These are phyloP conservation scores for Solanum raphanifolium DNA, from an alignment of 257 asterid species.

Conservation along the genomic window DNA sequence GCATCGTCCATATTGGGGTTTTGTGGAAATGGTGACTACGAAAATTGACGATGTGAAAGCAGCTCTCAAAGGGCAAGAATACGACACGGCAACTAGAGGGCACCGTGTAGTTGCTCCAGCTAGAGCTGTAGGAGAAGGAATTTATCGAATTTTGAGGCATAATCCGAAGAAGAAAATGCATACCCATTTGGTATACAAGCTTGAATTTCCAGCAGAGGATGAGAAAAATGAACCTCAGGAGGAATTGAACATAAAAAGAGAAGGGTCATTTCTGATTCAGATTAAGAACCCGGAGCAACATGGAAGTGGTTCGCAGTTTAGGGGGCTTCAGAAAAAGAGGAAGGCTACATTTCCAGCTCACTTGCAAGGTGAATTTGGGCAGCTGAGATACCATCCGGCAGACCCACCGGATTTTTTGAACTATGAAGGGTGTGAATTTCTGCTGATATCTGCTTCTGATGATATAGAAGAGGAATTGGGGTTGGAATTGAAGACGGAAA, in stretches of 20 bases:
- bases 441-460: constrained; percentile 62
- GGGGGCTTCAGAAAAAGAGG: constrained; percentile 48
- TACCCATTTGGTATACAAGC: constrained; percentile 66
- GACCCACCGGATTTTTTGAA: constrained; percentile 70
- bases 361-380: constrained; percentile 48
- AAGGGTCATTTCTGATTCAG: constrained; percentile 60
- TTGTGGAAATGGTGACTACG: constrained; percentile 29
- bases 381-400: constrained; percentile 25
- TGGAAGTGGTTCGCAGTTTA: not conserved
- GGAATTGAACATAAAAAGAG: constrained; percentile 39
- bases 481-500: constrained; percentile 34
- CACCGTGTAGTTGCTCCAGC: constrained; percentile 19
- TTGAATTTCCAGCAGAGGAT: constrained; percentile 40
- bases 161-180: constrained; percentile 29
- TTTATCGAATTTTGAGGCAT: constrained; percentile 49
- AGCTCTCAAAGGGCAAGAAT: constrained; percentile 21
- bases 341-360: constrained; percentile 49
- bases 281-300: constrained; percentile 45
- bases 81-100: constrained; percentile 26
- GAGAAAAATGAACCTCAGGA: constrained; percentile 39
- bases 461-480: constrained; percentile 62
- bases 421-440: constrained; percentile 74
- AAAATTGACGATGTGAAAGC: constrained; percentile 20
- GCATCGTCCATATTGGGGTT: constrained; percentile 29
- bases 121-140: constrained; percentile 48